These are phyloP conservation scores for Pseudognaphalium luteoalbum DNA, from an alignment of 129 eudicot genomes.

Conservation along the genomic window DNA sequence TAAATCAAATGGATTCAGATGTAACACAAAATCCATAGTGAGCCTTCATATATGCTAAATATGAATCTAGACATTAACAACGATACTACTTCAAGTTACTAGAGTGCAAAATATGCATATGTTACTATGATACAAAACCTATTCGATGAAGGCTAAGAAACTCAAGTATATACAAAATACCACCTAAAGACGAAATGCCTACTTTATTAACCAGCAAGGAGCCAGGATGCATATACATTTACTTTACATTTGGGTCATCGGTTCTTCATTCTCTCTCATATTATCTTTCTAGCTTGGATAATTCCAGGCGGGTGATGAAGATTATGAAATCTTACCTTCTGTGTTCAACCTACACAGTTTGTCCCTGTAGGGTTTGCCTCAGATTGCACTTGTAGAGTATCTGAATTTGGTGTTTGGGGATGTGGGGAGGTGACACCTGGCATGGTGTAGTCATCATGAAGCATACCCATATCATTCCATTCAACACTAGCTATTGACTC, in stretches of 20 bases:
- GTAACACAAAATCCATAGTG: slow-evolving; percentile 6
- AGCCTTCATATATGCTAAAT: neutral
- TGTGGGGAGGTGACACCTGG: slow-evolving; percentile 49
- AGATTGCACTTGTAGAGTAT: slow-evolving; percentile 39
- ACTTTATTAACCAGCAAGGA: slow-evolving; percentile 22
- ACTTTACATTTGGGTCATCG: slow-evolving; percentile 33
- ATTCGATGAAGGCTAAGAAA: slow-evolving; percentile 18
- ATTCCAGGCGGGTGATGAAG: neutral
- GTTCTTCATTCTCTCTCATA: neutral
- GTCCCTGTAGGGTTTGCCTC: slow-evolving; percentile 38
- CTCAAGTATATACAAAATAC: slow-evolving; percentile 32
- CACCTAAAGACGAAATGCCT: slow-evolving; percentile 13
- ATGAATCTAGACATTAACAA: slow-evolving; percentile 15
- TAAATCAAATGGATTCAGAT: slow-evolving; percentile 3
- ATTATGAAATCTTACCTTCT: slow-evolving; percentile 12
- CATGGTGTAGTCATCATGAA: slow-evolving; percentile 42
- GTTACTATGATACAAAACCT: slow-evolving; percentile 26
- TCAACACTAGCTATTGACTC: slow-evolving; percentile 57
- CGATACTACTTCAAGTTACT: neutral
- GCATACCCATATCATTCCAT: slow-evolving; percentile 54
- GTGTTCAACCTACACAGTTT: slow-evolving; percentile 19
- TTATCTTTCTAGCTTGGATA: neutral
- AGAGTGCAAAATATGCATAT: slow-evolving; percentile 1
- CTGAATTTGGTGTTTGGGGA: slow-evolving; percentile 54
- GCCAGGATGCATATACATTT: slow-evolving; percentile 14